phyloP scores from a whole-genome alignment of 805 yeast genomes.

The Candida maesae region DNA sequence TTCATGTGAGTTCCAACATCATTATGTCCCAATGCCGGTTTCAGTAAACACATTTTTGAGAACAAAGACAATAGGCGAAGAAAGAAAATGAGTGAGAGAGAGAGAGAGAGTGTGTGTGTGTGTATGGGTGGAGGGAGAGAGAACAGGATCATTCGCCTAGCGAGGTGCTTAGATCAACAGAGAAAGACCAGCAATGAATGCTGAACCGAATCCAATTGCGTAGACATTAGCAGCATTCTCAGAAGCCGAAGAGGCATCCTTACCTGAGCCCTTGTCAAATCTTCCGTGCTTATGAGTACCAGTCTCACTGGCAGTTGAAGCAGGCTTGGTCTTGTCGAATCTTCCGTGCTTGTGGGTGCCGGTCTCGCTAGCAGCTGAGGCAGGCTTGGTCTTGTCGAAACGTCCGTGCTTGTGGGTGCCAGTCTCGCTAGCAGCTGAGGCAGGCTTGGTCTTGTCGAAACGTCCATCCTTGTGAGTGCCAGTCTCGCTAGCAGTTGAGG shows the following conservation, averaged over 20 bases:
- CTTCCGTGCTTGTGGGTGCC: slow-evolving; percentile 52
- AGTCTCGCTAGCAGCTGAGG: slow-evolving; percentile 32
- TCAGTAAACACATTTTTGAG: no score
- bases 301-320: slow-evolving; percentile 32
- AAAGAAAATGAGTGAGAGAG: no score
- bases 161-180: slow-evolving; percentile 35
- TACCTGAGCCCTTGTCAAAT: slow-evolving; percentile 42
- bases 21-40: no score
- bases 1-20: no score
- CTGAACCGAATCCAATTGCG: slow-evolving; percentile 40
- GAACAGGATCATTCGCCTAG: background rate
- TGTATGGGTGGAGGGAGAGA: no score
- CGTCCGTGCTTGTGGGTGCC: slow-evolving; percentile 51
- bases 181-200: slow-evolving; percentile 47
- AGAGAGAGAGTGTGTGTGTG: no score
- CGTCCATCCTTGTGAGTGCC: slow-evolving; percentile 58
- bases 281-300: slow-evolving; percentile 58
- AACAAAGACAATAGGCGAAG: no score
- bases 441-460: slow-evolving; percentile 43
- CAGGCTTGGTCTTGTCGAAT: slow-evolving; percentile 50
- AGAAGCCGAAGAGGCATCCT: slow-evolving; percentile 22
- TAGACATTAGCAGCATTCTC: slow-evolving; percentile 20
- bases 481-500: slow-evolving; percentile 26
- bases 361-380: slow-evolving; percentile 33
- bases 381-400: slow-evolving; percentile 43